phyloP scores from a whole-genome alignment of 441 rosid species.

The Gossypium trilobum region DNA sequence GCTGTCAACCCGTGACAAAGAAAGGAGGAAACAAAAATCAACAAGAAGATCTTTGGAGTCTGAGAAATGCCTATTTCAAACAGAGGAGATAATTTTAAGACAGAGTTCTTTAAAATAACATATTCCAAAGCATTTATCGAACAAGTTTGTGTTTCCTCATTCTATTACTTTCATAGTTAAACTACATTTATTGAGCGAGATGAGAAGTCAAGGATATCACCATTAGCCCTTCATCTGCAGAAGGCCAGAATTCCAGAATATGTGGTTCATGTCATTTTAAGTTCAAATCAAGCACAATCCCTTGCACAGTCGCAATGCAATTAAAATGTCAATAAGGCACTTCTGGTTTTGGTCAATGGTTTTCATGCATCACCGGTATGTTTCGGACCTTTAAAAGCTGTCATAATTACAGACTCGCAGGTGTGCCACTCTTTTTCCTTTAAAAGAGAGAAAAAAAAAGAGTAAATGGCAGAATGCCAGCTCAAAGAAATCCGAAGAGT shows the following conservation, averaged over 20 bases:
- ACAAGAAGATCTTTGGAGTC: background rate
- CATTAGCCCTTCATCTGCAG: background rate
- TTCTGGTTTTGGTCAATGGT: background rate
- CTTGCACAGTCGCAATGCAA: background rate
- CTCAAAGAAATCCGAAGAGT: background rate
- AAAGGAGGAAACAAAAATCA: background rate
- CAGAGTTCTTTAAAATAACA: background rate
- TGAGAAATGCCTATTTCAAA: conserved; percentile 6
- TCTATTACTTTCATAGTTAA: background rate
- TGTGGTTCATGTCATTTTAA: background rate
- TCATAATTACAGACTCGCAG: background rate
- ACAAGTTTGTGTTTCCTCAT: background rate
- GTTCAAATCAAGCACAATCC: background rate
- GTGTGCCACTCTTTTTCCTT: background rate
- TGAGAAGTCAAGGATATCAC: background rate
- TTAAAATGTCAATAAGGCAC: background rate
- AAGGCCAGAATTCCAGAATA: background rate
- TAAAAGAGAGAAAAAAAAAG: background rate
- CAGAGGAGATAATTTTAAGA: background rate
- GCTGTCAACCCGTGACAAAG: conserved; percentile 34
- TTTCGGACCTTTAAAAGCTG: background rate
- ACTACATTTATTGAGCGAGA: background rate
- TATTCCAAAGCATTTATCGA: background rate
- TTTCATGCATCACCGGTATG: background rate
- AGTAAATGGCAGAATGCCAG: background rate